Evolutionary conservation across 73 alveolate genomes (phyloP), one percentile per base, ranked within the genome.

Genomic region (Paramecium sexaurelia): DNA sequence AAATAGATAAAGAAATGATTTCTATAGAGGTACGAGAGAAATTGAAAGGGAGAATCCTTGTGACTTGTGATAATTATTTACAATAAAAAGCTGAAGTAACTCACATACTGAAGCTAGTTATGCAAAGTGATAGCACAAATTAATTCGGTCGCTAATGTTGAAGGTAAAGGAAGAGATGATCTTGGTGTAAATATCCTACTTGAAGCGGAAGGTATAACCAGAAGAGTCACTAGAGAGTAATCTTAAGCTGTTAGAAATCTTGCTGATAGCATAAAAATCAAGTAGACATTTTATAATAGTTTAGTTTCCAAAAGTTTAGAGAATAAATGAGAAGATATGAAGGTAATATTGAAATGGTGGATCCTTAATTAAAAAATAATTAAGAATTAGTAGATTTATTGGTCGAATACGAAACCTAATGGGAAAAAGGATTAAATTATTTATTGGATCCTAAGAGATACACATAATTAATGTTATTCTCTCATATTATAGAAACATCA

Each of bases 101-200:
- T 92, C 91, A 93, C 92, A 75, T 92, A 85, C 32, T 57, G 94
- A 73, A 92, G 37, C 43, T 96, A 96, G 95, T 95, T 98, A 40
- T 95, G 97, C 40, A 89, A 93, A 43, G 94, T 93, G 51, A 93
- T 98, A 40, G 97, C 98, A 43, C 85, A 97, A 87, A 96, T 98
- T 84, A 98, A 98, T 92, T 85, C 98, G 56, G 99, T 97, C 19
- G 99, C 99, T 24, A 98, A 98, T 92, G 93, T 95, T 29, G 98
- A 98, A 55, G 99, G 99, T 5, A 98, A 96, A 93, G 99, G 99
- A n/a, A 92, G 99, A 61, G 97, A 95, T 92, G 99, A 98, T 90
- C 91, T 98, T 10, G 95, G 96, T 0, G 93, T 94, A 51, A 98
- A 97, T 33, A 96, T 98, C 13, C 92, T 98, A 84, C 84, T 95